Base-by-base conservation (phyloP, 2,329 filamentous ascomycete species). In the Curvularia sp. region DNA sequence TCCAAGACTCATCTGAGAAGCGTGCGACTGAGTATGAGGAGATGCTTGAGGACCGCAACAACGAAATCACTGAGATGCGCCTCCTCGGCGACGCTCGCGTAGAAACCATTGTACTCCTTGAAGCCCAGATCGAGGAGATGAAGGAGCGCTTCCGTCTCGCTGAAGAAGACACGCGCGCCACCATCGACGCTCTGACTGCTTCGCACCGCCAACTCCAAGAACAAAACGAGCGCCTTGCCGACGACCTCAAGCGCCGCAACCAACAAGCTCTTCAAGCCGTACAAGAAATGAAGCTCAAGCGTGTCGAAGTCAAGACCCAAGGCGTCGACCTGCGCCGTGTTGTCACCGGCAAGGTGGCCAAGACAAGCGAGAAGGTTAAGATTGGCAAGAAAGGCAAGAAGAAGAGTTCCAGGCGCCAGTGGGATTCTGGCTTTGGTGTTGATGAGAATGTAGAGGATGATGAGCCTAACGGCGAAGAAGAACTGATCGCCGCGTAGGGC, bases 371-470 rank as follows among this genome's bases (percentile, higher is more conserved):
- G 36, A 72, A 71, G 41, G 65, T 74, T 28, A 73, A 71, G 57
- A 55, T 75, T 12, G 61, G 63, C 32, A 76, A 76, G 64, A 76
- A 75, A 64, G 67, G 57, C 30, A 66, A 63, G 57, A 67, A 68
- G 51, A 70, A 67, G 59, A 55, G 64, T 8, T 45, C 69, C 19
- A 70, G 65, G 55, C 63, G 74, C 30, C 67, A 70, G 46, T 74
- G 69, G 61, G 74, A 76, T 41, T 75, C 72, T 5, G 74, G 74
- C 6, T 72, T 76, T 50, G 72, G 70, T 19, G 64, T 72, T 18
- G 70, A 71, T 19, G 65, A 66, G 48, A 60, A 66, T 25, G 52
- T 60, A 1, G 66, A 70, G 43, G 63, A 65, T 2, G 45, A 58
- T n/a, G 59, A 59, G 21, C 30, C 53, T 3, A 55, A 57, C 9